Base-by-base conservation (phyloP, 108 stramenopile genomes). In the Discostella stelligeroides region DNA sequence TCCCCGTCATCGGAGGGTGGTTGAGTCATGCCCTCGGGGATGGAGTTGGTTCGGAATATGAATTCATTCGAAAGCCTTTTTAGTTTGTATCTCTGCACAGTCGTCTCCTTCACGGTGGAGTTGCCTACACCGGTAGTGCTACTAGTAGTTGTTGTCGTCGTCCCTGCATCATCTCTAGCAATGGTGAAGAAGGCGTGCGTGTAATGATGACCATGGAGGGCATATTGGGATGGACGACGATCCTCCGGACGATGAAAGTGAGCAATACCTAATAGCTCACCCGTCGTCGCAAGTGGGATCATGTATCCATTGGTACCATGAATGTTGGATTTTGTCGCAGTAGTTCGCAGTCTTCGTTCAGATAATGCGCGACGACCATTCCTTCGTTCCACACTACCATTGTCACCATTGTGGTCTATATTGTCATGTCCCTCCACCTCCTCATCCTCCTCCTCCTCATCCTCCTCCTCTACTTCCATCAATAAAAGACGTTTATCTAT, bases 261-360 rank as follows among this genome's bases (percentile, higher is more conserved):
- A 24, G 82, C 91, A 41, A 95, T 87, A 4, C 94, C 94, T 62
- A 95, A 67, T 15, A 84, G 82, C 72, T 92, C 94, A 7, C 81
- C 48, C 0, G 74, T 77, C 0, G 68, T 18, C 24, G 77, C 81
- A 7, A 90, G 75, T 46, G 88, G 76, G 17, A 92, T 79, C 86
- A 95, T 83, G 65, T 89, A 92, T 3, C 85, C 91, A 45, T 92
- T 92, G 21, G 91, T 92, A 15, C 94, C 94, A 76, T 92, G 94
- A 54, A 91, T 76, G 49, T 76, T 68, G 18, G 69, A 79, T 64
- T 68, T 81, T 5, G 53, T 42, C 30, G 53, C 6, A 34, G 34
- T 34, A 34, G 34, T 34, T 5, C 34, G 34, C 3, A 5, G 34
- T 34, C 6, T 3, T 34, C 34, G 27, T 62, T 54, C 27, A 40